A percentile compares a stretch with the other conserved stretches of the same genome.
Conservation (phyloP, 768 basidiomycete species). For the Boletus edulis region DNA sequence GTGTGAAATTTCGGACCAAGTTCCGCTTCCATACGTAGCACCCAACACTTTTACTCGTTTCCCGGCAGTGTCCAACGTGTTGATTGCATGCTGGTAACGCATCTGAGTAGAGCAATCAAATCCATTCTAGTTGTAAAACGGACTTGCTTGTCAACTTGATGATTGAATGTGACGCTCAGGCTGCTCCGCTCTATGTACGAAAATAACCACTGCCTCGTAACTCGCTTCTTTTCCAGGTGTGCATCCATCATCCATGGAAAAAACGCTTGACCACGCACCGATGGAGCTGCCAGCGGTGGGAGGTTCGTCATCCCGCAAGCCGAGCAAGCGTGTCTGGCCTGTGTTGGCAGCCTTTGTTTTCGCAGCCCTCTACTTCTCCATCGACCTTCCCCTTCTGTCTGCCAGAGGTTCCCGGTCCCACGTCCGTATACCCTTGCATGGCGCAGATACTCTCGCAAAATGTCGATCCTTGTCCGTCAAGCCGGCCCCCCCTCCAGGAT, state of each 20-base stretch:
- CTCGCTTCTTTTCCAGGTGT: not conserved
- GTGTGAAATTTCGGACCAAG: no score
- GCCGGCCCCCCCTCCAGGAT: slow-evolving; percentile 45
- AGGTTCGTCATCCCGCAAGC: not conserved
- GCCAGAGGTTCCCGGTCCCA: not conserved
- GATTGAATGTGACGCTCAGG: no score
- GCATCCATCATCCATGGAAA: slow-evolving; percentile 9
- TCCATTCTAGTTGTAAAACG: no score
- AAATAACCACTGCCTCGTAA: no score
- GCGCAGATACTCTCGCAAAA: slow-evolving; percentile 36
- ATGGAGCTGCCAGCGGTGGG: not conserved
- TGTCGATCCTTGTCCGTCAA: slow-evolving; percentile 44
- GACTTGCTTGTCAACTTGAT: no score
- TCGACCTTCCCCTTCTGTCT: slow-evolving; percentile 6
- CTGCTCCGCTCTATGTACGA: no score
- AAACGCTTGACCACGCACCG: not conserved
- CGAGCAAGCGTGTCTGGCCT: slow-evolving; percentile 13
- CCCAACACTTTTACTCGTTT: no score
- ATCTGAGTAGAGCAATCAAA: no score
- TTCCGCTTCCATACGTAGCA: no score
- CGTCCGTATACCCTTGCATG: slow-evolving; percentile 18
- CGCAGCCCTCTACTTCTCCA: slow-evolving; percentile 14
- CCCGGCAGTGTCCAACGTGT: no score
- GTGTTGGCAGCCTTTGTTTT: slow-evolving; percentile 14
- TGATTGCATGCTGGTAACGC: no score